Conservation (phyloP, 148 eudicot species). For the Rhododendron mucronatum region DNA sequence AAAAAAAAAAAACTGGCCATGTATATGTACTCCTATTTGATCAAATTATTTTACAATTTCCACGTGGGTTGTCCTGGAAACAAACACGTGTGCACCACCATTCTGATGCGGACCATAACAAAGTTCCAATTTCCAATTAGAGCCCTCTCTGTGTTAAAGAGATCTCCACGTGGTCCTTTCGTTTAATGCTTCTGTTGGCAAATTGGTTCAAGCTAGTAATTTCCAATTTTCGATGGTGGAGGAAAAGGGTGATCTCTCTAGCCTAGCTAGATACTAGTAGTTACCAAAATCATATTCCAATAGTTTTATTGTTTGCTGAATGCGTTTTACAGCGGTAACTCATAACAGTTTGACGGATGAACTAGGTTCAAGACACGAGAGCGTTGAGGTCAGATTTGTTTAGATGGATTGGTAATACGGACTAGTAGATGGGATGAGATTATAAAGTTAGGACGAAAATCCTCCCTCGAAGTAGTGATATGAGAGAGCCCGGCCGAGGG, state of each 20-base stretch:
- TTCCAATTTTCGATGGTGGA: neutral
- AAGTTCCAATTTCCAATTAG: neutral
- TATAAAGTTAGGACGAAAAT: too few relatives aligned
- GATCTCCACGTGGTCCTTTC: neutral
- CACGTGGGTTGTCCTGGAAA: neutral
- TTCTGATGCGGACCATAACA: neutral
- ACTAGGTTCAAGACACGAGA: too few relatives aligned
- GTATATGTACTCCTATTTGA: neutral
- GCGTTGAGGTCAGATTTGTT: too few relatives aligned
- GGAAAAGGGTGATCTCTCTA: neutral
- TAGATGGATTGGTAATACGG: too few relatives aligned
- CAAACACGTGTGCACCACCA: slow-evolving; percentile 5
- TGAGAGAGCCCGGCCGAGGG: too few relatives aligned
- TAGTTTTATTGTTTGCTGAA: too few relatives aligned
- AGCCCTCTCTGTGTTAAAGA: neutral
- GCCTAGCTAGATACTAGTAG: neutral
- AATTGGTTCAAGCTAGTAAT: neutral
- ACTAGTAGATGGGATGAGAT: too few relatives aligned
- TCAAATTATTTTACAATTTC: slow-evolving; percentile 8
- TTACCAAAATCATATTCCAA: neutral
- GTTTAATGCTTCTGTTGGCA: neutral
- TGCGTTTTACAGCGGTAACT: too few relatives aligned
- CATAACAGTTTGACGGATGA: too few relatives aligned
- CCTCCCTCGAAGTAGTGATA: too few relatives aligned
- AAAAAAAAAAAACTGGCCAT: too few relatives aligned